Conservation (phyloP, 192 early-diverging fungal species). For the Chytriomyces sp. region DNA sequence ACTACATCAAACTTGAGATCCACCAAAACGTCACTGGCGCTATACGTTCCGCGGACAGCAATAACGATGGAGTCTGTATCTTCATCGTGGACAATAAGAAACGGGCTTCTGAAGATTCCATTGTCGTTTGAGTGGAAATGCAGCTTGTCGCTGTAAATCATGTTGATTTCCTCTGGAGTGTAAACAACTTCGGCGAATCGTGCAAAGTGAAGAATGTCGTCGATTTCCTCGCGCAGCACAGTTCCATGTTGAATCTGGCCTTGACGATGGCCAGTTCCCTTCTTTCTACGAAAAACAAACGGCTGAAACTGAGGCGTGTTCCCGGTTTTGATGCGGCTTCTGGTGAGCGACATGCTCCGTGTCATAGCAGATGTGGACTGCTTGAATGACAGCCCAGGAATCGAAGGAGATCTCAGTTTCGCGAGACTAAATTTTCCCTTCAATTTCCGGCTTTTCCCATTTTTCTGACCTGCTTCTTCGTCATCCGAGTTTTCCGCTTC, state of each 20-base stretch:
- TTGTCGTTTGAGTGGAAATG: conserved; percentile 34
- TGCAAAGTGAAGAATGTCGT: conserved; percentile 47
- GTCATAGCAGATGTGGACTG: neutral
- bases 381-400: neutral
- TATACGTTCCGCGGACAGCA: conserved; percentile 53
- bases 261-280: neutral
- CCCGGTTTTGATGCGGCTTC: neutral
- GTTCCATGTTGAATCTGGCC: conserved; percentile 10
- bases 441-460: neutral
- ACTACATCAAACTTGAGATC: conserved; percentile 51
- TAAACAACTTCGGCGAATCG: conserved; percentile 52
- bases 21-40: conserved; percentile 46
- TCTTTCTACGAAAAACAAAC: conserved; percentile 1
- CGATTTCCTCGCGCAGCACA: conserved; percentile 41
- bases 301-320: neutral
- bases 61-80: conserved; percentile 48
- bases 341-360: neutral
- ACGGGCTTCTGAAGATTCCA: conserved; percentile 48
- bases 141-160: conserved; percentile 14
- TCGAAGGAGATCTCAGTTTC: conserved; percentile 13
- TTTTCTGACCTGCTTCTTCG: neutral
- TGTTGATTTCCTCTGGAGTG: conserved; percentile 35
- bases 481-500: neutral
- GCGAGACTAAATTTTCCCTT: conserved; percentile 15
- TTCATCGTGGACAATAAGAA: conserved; percentile 45